phyloP scores from a whole-genome alignment of 129 eudicot species.

The Lonicera japonica region DNA sequence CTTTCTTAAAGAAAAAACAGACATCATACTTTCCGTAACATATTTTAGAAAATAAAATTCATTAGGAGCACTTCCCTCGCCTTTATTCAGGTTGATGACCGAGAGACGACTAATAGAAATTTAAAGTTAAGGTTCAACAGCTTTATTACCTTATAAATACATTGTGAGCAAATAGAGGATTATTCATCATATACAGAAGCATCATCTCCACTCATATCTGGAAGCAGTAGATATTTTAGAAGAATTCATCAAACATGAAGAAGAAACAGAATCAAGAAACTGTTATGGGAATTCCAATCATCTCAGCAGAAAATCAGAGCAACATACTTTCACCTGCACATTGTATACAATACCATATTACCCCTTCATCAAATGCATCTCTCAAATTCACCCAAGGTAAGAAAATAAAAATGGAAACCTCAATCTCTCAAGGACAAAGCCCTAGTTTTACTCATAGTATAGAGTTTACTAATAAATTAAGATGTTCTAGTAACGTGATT shows the following conservation, averaged over 20 bases:
- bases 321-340: conserved; percentile 3
- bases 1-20: background rate
- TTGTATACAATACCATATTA: conserved; percentile 11
- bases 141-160: conserved; percentile 7
- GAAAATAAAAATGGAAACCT: background rate
- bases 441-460: no score
- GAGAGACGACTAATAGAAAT: background rate
- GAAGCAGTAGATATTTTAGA: background rate
- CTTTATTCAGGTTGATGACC: background rate
- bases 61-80: background rate
- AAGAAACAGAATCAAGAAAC: conserved; percentile 4
- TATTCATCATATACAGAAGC: background rate
- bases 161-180: background rate
- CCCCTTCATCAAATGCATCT: conserved; percentile 8
- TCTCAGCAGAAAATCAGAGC: conserved; percentile 12
- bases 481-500: background rate
- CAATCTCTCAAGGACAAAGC: no score
- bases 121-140: background rate
- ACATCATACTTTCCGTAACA: background rate
- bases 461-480: background rate
- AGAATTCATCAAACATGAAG: no score
- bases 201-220: background rate
- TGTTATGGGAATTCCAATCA: conserved; percentile 13
- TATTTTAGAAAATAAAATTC: background rate
- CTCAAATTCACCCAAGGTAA: conserved; percentile 12